Evolutionary conservation across 495 filamentous ascomycete genomes (phyloP).

Genomic region (Hypoxylon fuscum): DNA sequence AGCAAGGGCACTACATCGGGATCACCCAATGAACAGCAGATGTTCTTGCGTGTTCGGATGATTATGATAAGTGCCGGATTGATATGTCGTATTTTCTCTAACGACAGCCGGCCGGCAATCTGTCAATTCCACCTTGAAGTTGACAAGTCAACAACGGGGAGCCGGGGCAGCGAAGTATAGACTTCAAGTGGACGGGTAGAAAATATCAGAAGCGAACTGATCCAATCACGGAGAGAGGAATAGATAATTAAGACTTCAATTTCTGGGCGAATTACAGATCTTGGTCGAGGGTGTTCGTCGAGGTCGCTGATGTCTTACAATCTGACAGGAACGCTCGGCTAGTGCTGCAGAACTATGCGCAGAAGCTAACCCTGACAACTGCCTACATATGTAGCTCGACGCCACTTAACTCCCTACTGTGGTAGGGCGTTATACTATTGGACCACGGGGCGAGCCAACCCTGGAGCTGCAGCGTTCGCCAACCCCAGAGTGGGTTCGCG

Average conservation of each 20-base stretch:
- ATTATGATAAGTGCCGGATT: conserved; percentile 23
- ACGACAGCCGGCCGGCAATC: conserved; percentile 29
- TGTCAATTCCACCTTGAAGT: conserved; percentile 14
- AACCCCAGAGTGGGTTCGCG: conserved; percentile 28
- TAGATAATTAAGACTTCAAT: background rate
- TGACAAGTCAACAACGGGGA: conserved; percentile 36
- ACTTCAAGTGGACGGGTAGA: conserved; percentile 17
- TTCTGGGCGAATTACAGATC: conserved; percentile 12
- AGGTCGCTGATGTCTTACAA: conserved; percentile 5
- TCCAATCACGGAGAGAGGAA: conserved; percentile 26
- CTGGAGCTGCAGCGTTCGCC: conserved; percentile 7
- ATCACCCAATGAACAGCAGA: conserved; percentile 8
- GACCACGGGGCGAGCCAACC: background rate
- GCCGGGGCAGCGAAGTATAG: conserved; percentile 25
- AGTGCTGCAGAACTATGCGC: conserved; percentile 25
- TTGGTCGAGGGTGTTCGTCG: background rate
- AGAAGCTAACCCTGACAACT: conserved; percentile 18
- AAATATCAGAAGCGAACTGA: conserved; percentile 14
- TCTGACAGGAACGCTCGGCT: conserved; percentile 11
- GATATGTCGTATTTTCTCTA: conserved; percentile 29
- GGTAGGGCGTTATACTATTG: conserved; percentile 13
- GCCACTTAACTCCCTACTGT: background rate
- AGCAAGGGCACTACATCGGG: conserved; percentile 9
- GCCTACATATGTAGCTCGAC: conserved; percentile 16
- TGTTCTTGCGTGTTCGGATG: conserved; percentile 22